Evolutionary conservation across 1,284 basidiomycete genomes (phyloP).

Genomic region (Anthracocystis panici-leucophaei): DNA sequence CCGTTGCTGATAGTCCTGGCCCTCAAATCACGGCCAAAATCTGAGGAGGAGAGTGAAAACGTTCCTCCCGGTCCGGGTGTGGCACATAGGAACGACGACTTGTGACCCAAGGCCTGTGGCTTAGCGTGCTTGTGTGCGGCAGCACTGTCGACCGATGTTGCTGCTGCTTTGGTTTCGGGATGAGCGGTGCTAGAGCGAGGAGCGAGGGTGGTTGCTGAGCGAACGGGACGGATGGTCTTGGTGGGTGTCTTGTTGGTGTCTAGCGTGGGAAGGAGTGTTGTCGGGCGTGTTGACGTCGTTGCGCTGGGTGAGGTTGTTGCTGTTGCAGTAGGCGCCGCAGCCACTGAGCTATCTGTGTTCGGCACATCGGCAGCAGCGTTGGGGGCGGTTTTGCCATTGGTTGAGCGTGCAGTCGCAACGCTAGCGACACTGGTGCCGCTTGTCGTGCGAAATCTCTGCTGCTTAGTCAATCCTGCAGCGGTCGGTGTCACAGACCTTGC

Average conservation of each 20-base stretch:
- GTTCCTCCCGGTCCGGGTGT: conserved; percentile 51
- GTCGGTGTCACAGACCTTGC: background rate
- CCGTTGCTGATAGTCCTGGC: conserved; percentile 20
- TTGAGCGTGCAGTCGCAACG: conserved; percentile 9
- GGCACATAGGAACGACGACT: conserved; percentile 42
- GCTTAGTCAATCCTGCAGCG: background rate
- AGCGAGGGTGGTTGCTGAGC: conserved; percentile 15
- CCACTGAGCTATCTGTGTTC: too few relatives aligned
- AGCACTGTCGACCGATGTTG: conserved; percentile 15
- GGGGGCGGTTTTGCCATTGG: background rate
- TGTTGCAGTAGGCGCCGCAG: background rate
- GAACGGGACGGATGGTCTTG: conserved; percentile 17
- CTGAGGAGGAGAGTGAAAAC: conserved; percentile 33
- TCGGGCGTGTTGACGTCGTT: conserved; percentile 4
- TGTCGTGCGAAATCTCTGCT: conserved; percentile 11
- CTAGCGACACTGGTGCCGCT: conserved; percentile 19
- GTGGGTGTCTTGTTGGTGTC: conserved; percentile 34
- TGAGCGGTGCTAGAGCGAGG: conserved; percentile 4
- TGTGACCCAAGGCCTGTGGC: conserved; percentile 10
- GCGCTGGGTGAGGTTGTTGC: background rate
- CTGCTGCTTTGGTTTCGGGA: background rate
- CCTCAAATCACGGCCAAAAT: conserved; percentile 19
- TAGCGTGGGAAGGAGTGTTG: conserved; percentile 1
- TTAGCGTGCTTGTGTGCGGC: background rate
- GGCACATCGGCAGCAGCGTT: background rate